These are phyloP conservation scores for Boletus rubropictus DNA, from an alignment of 768 basidiomycete species.

Conservation along the genomic window DNA sequence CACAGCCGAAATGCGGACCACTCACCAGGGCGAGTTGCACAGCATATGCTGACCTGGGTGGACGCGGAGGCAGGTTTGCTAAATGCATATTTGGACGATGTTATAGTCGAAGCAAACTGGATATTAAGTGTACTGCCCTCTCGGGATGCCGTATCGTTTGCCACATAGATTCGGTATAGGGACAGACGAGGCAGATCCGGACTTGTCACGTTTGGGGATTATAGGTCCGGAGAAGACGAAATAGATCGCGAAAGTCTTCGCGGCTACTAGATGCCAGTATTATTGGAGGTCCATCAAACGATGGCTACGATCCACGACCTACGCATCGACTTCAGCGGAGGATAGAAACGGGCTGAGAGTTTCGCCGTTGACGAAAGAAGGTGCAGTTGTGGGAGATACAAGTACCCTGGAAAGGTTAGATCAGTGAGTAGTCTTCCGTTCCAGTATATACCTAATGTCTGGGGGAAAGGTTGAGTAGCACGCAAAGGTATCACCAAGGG, in stretches of 20 bases:
- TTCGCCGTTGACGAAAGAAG: constrained; percentile 41
- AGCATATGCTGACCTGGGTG: constrained; percentile 50
- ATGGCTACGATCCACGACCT: constrained; percentile 47
- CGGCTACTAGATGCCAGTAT: constrained; percentile 45
- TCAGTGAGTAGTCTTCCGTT: constrained; percentile 35
- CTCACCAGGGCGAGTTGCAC: constrained; percentile 43
- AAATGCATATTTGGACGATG: constrained; percentile 34
- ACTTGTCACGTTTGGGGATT: constrained; percentile 44
- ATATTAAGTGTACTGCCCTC: constrained; percentile 57
- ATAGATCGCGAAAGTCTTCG: constrained; percentile 43
- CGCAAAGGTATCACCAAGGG: constrained; percentile 50
- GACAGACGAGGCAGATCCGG: background rate
- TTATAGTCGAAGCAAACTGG: constrained; percentile 36
- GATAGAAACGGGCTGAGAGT: constrained; percentile 40
- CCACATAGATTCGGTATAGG: constrained; percentile 27
- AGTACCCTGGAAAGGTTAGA: constrained; percentile 72
- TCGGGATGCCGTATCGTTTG: constrained; percentile 43
- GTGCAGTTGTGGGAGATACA: constrained; percentile 46
- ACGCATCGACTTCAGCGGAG: constrained; percentile 36
- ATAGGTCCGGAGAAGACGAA: constrained; percentile 49
- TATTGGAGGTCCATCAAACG: constrained; percentile 50
- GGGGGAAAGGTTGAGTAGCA: background rate
- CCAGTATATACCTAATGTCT: background rate
- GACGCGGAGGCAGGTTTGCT: constrained; percentile 50
- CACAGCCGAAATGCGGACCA: constrained; percentile 57